A percentile compares a stretch with the other conserved stretches of the same genome.
phyloP scores from a whole-genome alignment of 139 green algal species.

The Haematococcus lacustris region DNA sequence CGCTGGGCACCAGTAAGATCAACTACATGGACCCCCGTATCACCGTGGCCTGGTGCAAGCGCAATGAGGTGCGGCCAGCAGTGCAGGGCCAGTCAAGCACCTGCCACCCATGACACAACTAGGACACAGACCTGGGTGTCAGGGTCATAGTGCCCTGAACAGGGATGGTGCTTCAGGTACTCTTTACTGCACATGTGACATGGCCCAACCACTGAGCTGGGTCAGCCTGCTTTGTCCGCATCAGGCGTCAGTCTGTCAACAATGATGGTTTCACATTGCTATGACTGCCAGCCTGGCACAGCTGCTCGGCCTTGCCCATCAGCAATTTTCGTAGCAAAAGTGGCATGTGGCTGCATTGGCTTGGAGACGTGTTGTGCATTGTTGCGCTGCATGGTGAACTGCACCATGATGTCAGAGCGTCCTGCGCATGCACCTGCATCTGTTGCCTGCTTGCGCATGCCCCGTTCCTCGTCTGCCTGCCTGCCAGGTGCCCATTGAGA shows the following conservation, averaged over 20 bases:
- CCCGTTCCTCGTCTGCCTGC: neutral
- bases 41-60: conserved; percentile 95
- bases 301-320: no score
- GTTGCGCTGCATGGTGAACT: no score
- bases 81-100: neutral
- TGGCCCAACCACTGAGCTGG: neutral
- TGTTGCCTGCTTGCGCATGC: neutral
- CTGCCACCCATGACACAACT: neutral
- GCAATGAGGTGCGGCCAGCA: conserved; percentile 50
- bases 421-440: neutral
- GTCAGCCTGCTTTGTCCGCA: neutral
- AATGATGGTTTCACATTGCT: no score
- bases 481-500: conserved; percentile 78
- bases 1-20: conserved; percentile 97
- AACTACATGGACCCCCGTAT: conserved; percentile 99
- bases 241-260: no score
- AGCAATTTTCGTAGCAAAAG: no score
- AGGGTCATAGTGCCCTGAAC: neutral
- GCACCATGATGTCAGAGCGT: neutral
- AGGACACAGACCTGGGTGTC: neutral
- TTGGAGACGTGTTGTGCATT: conserved; percentile 27
- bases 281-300: no score
- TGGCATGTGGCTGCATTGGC: no score
- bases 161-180: neutral
- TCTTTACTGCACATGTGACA: neutral